Evolutionary conservation across 768 basidiomycete genomes (phyloP).

Genomic region (Naganishia friedmannii): DNA sequence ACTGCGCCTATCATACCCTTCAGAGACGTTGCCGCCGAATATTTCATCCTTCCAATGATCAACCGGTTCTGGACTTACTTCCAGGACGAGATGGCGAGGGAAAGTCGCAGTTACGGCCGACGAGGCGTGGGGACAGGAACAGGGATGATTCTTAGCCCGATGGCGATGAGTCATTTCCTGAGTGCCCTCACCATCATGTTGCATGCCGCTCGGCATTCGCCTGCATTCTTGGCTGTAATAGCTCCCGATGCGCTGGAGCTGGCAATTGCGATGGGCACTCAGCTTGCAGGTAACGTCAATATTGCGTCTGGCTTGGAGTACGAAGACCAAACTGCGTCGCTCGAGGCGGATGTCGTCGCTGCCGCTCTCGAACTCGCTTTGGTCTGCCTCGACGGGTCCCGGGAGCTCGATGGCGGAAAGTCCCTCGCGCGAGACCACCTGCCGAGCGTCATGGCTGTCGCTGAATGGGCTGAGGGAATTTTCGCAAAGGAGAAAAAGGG

Average conservation of each 20-base stretch:
- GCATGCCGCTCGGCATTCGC: slow-evolving; percentile 75
- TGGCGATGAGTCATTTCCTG: slow-evolving; percentile 73
- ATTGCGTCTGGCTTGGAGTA: slow-evolving; percentile 38
- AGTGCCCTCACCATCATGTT: slow-evolving; percentile 73
- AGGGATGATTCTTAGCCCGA: slow-evolving; percentile 73
- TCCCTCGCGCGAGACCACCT: slow-evolving; percentile 73
- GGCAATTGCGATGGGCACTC: slow-evolving; percentile 72
- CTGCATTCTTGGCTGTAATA: slow-evolving; percentile 74
- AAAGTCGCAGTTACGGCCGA: slow-evolving; percentile 54
- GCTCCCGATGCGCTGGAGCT: slow-evolving; percentile 80
- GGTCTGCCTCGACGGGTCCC: slow-evolving; percentile 68
- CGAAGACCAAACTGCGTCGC: slow-evolving; percentile 47
- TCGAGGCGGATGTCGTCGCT: slow-evolving; percentile 71
- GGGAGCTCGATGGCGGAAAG: slow-evolving; percentile 74
- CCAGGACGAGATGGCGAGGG: slow-evolving; percentile 74
- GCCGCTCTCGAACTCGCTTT: slow-evolving; percentile 74
- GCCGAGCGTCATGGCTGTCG: slow-evolving; percentile 64
- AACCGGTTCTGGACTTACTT: slow-evolving; percentile 95
- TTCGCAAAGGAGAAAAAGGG: slow-evolving; percentile 68
- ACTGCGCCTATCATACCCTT: slow-evolving; percentile 49
- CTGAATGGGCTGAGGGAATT: slow-evolving; percentile 76
- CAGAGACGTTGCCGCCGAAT: slow-evolving; percentile 72
- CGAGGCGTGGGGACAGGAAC: slow-evolving; percentile 65
- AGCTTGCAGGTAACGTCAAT: slow-evolving; percentile 56
- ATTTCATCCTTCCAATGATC: slow-evolving; percentile 82